Conservation (phyloP, 2,329 filamentous ascomycete genomes). For the Mollisiaceae sp. region DNA sequence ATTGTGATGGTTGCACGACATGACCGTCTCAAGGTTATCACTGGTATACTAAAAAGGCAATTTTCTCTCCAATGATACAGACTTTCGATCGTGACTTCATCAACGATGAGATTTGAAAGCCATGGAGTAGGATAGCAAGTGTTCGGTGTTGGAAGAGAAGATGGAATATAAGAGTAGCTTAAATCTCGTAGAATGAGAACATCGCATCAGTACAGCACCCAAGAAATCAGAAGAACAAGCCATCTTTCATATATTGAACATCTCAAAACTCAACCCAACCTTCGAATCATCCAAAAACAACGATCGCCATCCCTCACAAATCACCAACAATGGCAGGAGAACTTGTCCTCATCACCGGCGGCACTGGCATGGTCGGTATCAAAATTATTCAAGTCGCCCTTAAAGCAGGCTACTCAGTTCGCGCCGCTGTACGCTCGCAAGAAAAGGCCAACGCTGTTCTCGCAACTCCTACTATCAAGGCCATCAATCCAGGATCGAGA, state of each 20-base stretch:
- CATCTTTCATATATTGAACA: background rate
- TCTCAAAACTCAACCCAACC: background rate
- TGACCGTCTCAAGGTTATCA: background rate
- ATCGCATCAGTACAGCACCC: background rate
- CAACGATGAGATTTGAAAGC: background rate
- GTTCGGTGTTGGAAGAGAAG: background rate
- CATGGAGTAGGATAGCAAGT: background rate
- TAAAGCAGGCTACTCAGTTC: constrained; percentile 48
- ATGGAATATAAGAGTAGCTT: background rate
- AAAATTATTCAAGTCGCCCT: constrained; percentile 49
- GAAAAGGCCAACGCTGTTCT: constrained; percentile 51
- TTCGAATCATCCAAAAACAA: background rate
- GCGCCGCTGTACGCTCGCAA: constrained; percentile 51
- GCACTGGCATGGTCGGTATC: constrained; percentile 56
- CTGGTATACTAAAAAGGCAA: background rate
- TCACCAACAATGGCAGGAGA: constrained; percentile 26
- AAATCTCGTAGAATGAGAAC: background rate
- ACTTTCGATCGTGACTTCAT: background rate
- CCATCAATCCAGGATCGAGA: constrained; percentile 43
- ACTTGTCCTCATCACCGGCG: constrained; percentile 40
- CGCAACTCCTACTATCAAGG: constrained; percentile 37
- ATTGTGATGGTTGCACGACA: background rate
- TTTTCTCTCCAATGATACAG: constrained; percentile 1
- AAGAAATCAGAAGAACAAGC: background rate
- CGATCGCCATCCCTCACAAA: background rate